Conservation (phyloP, 179 eudicot species). For the Patellifolia procumbens region DNA sequence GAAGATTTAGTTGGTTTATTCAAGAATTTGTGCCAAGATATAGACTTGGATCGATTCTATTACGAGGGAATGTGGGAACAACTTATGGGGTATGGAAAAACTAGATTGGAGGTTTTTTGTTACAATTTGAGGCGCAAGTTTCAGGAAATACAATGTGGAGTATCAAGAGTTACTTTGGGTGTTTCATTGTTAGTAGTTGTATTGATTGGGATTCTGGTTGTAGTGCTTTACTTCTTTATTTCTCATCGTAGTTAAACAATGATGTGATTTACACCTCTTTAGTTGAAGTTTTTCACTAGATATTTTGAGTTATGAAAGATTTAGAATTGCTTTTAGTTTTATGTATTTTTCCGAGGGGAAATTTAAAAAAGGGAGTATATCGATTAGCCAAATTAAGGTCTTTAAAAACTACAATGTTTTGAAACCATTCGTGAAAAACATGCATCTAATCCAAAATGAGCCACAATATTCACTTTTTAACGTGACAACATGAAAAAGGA, state of each 20-base stretch:
- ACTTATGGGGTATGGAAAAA: slow-evolving; percentile 24
- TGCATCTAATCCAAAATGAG: too few relatives aligned
- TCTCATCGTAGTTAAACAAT: slow-evolving; percentile 12
- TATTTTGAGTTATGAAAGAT: too few relatives aligned
- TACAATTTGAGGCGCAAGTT: slow-evolving; percentile 19
- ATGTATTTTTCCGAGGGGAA: too few relatives aligned
- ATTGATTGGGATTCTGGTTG: slow-evolving; percentile 10
- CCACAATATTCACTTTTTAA: too few relatives aligned
- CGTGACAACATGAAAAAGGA: too few relatives aligned
- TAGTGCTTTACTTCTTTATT: slow-evolving; percentile 19
- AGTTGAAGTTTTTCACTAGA: too few relatives aligned
- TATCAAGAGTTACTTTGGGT: slow-evolving; percentile 11
- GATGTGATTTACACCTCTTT: too few relatives aligned
- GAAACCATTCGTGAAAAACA: too few relatives aligned
- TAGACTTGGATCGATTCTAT: slow-evolving; percentile 40
- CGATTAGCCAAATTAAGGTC: too few relatives aligned
- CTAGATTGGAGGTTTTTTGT: slow-evolving; percentile 25
- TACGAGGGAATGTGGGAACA: slow-evolving; percentile 45
- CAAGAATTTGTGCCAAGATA: slow-evolving; percentile 31
- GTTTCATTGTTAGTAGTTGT: slow-evolving; percentile 7
- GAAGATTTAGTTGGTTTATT: slow-evolving; percentile 41
- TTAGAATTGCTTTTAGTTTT: too few relatives aligned
- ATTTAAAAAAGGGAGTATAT: too few relatives aligned
- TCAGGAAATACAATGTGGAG: not conserved
- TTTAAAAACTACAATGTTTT: too few relatives aligned